A percentile compares a stretch with the other conserved stretches of the same genome.
These are phyloP conservation scores for Phycomyces nitens DNA, from an alignment of 192 early-diverging fungal species.

Conservation along the genomic window DNA sequence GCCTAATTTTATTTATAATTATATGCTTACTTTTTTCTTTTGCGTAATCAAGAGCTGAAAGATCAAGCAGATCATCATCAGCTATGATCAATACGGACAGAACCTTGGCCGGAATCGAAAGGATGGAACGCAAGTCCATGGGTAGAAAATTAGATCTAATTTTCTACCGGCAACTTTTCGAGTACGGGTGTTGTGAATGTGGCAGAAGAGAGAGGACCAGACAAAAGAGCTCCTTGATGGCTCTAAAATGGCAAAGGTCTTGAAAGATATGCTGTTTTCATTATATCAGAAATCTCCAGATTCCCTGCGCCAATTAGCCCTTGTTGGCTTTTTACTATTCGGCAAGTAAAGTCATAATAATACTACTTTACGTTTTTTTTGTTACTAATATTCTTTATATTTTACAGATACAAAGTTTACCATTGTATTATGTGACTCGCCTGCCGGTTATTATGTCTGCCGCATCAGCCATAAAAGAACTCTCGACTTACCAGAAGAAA, in stretches of 20 bases:
- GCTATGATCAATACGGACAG: conserved; percentile 6
- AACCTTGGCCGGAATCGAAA: conserved; percentile 9
- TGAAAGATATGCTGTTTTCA: conserved; percentile 12
- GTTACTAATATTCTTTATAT: conserved; percentile 11
- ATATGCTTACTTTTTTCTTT: conserved; percentile 10
- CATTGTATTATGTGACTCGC: conserved; percentile 3
- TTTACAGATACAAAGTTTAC: conserved; percentile 12
- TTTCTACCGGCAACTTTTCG: conserved; percentile 6
- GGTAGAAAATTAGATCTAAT: conserved; percentile 14
- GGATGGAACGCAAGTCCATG: conserved; percentile 4
- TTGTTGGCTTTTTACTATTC: conserved; percentile 5
- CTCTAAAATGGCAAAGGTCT: conserved; percentile 14
- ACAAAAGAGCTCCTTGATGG: conserved; percentile 10
- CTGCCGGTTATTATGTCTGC: conserved; percentile 2
- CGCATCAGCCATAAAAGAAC: conserved; percentile 4
- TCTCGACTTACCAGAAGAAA: conserved; percentile 2
- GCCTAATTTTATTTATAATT: conserved; percentile 6
- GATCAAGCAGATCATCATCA: conserved; percentile 9
- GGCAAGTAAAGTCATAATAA: conserved; percentile 9
- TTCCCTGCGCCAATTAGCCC: conserved; percentile 7
- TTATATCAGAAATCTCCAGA: conserved; percentile 9
- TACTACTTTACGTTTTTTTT: conserved; percentile 16
- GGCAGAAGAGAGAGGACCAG: conserved; percentile 8
- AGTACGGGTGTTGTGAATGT: conserved; percentile 16
- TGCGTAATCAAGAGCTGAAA: conserved; percentile 12